phyloP scores from a whole-genome alignment of 2,329 filamentous ascomycete species.

The Sclerotinia borealis region DNA sequence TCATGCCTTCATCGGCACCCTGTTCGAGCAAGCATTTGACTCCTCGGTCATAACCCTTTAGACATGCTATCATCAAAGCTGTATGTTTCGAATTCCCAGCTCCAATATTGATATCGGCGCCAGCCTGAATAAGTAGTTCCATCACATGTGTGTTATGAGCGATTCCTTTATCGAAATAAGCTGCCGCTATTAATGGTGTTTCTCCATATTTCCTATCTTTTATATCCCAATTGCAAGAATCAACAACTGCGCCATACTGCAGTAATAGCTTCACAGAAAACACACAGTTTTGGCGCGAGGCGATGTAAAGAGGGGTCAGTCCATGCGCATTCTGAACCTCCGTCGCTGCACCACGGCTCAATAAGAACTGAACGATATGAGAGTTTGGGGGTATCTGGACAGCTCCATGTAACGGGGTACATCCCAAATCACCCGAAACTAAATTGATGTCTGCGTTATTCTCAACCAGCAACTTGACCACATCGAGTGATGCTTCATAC shows the following conservation, averaged over 20 bases:
- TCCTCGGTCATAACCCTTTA: conserved; percentile 8
- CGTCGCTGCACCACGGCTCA: conserved; percentile 8
- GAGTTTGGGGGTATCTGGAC: conserved; percentile 4
- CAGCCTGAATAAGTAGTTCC: conserved; percentile 9
- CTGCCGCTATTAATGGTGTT: conserved; percentile 12
- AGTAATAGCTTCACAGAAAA: conserved; percentile 5
- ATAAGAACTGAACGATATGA: background rate
- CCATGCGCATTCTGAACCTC: conserved; percentile 9
- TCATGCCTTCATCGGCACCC: background rate
- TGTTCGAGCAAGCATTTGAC: conserved; percentile 8
- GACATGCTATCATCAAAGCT: conserved; percentile 9
- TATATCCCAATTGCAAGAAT: conserved; percentile 8
- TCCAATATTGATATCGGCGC: conserved; percentile 6
- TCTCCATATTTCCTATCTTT: conserved; percentile 12
- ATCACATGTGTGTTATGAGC: conserved; percentile 10
- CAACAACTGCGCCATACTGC: background rate
- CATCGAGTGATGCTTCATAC: background rate
- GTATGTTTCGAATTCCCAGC: conserved; percentile 2
- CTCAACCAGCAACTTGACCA: conserved; percentile 8
- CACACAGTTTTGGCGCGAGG: conserved; percentile 9
- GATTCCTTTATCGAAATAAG: conserved; percentile 9
- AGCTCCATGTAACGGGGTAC: conserved; percentile 9
- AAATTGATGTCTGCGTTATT: conserved; percentile 1
- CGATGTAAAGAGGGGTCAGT: conserved; percentile 10
- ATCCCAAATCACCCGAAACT: background rate